Conservation (phyloP, 192 early-diverging fungal species). For the Cetraspora pellucida region DNA sequence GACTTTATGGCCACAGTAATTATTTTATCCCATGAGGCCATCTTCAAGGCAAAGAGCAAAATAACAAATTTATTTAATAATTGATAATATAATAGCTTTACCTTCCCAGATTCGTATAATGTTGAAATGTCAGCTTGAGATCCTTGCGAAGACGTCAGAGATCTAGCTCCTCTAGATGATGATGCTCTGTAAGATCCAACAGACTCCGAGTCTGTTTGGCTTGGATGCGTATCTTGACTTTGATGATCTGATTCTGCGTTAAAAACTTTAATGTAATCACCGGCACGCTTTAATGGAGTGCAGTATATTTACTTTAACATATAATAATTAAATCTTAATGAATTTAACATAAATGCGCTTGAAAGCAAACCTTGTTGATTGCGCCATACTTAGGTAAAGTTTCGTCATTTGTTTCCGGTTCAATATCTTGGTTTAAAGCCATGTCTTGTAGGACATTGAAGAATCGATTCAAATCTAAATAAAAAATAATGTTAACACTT, state of each 20-base stretch:
- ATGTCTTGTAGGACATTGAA: constrained; percentile 45
- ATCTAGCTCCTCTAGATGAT: neutral
- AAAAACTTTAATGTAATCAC: constrained; percentile 39
- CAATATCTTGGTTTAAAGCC: constrained; percentile 46
- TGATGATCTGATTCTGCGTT: constrained; percentile 32
- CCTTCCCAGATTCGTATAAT: neutral
- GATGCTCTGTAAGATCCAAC: neutral
- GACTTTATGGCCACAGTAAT: no score
- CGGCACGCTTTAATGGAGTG: constrained; percentile 37
- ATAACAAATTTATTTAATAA: neutral
- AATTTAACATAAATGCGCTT: neutral
- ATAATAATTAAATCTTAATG: neutral
- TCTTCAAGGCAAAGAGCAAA: neutral
- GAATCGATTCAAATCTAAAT: constrained; percentile 45
- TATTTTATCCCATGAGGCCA: no score
- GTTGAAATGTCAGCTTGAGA: neutral
- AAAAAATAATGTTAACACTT: neutral
- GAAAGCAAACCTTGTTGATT: constrained; percentile 33
- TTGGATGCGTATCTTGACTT: neutral
- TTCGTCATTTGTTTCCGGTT: constrained; percentile 39
- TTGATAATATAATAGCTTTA: neutral
- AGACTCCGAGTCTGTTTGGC: neutral
- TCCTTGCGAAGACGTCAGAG: neutral
- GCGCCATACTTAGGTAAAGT: constrained; percentile 20
- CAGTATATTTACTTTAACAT: constrained; percentile 3